phyloP scores from a whole-genome alignment of 2,329 filamentous ascomycete species.

The Ascochyta fabae region DNA sequence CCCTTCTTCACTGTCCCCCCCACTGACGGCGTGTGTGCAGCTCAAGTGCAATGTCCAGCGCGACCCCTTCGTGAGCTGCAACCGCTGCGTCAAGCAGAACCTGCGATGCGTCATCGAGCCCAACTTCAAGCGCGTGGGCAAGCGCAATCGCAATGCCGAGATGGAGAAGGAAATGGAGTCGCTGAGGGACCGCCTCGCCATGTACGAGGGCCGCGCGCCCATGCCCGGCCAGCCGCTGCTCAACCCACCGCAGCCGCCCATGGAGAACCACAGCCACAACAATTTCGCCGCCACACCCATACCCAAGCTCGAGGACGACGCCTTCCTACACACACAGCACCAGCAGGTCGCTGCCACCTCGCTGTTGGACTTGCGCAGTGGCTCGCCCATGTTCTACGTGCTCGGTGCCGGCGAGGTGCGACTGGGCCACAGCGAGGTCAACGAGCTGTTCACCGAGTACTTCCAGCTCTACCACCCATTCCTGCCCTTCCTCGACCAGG shows the following conservation, averaged over 20 bases:
- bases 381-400: constrained; percentile 64
- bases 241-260: constrained; percentile 32
- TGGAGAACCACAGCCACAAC: constrained; percentile 30
- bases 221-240: constrained; percentile 32
- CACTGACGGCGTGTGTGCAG: constrained; percentile 51
- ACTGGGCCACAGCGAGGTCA: constrained; percentile 52
- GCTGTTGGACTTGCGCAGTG: constrained; percentile 52
- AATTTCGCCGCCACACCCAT: constrained; percentile 28
- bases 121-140: constrained; percentile 84
- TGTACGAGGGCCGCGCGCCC: constrained; percentile 62
- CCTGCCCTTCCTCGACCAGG: constrained; percentile 73
- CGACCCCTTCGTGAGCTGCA: constrained; percentile 79
- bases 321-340: constrained; percentile 45
- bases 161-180: constrained; percentile 82
- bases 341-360: constrained; percentile 49
- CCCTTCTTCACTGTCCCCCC: not conserved
- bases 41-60: constrained; percentile 84
- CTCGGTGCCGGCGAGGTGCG: constrained; percentile 59
- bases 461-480: constrained; percentile 79
- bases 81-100: constrained; percentile 78
- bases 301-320: constrained; percentile 42
- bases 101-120: constrained; percentile 86
- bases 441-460: constrained; percentile 73
- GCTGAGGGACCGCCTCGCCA: constrained; percentile 62
- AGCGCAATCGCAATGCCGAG: constrained; percentile 82